Base-by-base conservation (phyloP, 768 basidiomycete genomes). In the Pisolithus microcarpus region DNA sequence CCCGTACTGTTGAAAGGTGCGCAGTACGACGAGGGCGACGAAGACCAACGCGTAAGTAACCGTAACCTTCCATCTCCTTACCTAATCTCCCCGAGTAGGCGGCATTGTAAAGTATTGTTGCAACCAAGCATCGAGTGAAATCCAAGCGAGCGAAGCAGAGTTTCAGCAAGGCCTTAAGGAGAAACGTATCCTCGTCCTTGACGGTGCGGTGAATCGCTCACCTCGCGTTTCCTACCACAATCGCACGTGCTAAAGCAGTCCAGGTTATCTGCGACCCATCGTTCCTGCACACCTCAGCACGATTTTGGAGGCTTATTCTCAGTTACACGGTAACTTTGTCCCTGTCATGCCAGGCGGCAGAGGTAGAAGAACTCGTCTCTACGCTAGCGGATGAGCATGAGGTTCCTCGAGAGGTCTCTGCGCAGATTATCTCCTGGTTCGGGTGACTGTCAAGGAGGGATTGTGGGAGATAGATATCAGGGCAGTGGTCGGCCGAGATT, bases 131-230 rank as follows among this genome's bases (percentile, higher is more conserved):
- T 72, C 72, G 43, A 64, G 67, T 7, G 76, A 80, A 45, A 76
- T 94, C 6, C 93, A 96, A 60, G 90, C 92, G 4, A 91, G 89
- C 62, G 86, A 92, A 50, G 68, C 60, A 0, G 92, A 96, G 63
- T 67, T 96, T 19, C 72, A 72, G 7, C 65, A 56, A 16, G 90
- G 84, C 1, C 65, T 96, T 28, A 76, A 69, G 47, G 78, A 81
- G n/a, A 75, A 76, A 39, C 83, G 83, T 5, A 79, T 97, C 23
- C 80, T 96, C 15, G 71, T 80, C 45, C 71, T 93, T 2, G 75
- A 86, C 51, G 85, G 90, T 86, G 59, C 51, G 85, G 90, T 86
- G 59, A 53, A 61, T 51, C 18, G 23, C 16, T 43, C 50, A 23
- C 13, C 6, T 31, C 30, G 30, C 30, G 30, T 30, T 19, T 24